Evolutionary conservation across 1,284 basidiomycete species (phyloP), one percentile per base, ranked within the genome.

Genomic region (Ceratobasidium sp.): DNA sequence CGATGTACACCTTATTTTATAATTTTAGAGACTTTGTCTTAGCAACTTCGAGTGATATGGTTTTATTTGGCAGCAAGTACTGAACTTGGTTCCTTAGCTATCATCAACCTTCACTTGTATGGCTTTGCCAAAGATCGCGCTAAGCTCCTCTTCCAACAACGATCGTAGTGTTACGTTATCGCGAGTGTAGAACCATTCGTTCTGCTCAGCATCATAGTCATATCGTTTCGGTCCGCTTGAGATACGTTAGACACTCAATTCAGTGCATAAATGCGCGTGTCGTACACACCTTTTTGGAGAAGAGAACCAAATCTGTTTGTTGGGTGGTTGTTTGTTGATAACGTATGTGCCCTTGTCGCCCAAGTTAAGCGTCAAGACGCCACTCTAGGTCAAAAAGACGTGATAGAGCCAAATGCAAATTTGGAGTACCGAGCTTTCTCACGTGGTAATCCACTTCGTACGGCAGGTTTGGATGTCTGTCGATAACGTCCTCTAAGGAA

Each of bases 241-340:
- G 53, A 78, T n/a, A 35, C 20, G 33, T 37, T 1, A 63, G 17
- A n/a, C 23, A 28, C 23, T 39, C 26, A 42, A 53, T 10, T 37
- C n/a, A 28, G 17, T 28, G n/a, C 35, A 26, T n/a, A 54, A 53
- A 65, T 37, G 35, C 28, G 28, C 20, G n/a, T 26, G 47, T 26
- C 39, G 33, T 39, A 7, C 85, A 45, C 77, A 92, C 92, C 91
- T 94, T 78, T 91, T 82, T 0, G 97, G 97, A 45, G 95, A 97
- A 13, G 95, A 97, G 42, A 99, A 87, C 97, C 97, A 99, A 82
- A 99, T 99, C 84, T 99, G 98, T 84, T 96, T 96, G 83, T 99
- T 99, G 5, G 98, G 97, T 10, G 97, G 97, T 84, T 99, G 97
- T 87, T 99, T 99, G 86, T 99, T 99, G 86, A 99, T 94, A 53